Evolutionary conservation across 2,329 filamentous ascomycete genomes (phyloP).

Genomic region (Aspergillus caelatus): DNA sequence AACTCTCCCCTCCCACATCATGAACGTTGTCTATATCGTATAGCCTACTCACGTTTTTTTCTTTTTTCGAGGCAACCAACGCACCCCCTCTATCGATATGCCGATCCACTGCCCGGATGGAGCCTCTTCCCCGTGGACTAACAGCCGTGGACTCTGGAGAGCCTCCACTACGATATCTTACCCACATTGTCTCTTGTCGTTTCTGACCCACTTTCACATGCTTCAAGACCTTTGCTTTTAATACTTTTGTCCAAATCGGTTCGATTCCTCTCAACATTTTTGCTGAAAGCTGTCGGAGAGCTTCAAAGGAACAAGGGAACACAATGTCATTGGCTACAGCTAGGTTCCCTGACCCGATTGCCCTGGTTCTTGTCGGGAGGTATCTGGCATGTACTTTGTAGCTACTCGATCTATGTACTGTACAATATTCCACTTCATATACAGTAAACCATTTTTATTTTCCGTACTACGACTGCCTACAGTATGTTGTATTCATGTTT

Average conservation of each 20-base stretch:
- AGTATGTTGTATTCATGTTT: background rate
- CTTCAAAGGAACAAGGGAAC: background rate
- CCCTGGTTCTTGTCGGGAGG: background rate
- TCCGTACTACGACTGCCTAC: background rate
- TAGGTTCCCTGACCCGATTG: background rate
- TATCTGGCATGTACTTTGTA: no score
- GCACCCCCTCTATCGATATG: background rate
- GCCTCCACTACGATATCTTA: background rate
- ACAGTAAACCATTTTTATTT: no score
- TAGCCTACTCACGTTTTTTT: background rate
- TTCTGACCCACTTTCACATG: conserved; percentile 5
- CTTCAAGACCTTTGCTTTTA: background rate
- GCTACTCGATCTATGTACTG: no score
- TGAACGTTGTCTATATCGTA: background rate
- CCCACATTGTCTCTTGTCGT: background rate
- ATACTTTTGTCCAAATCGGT: conserved; percentile 1
- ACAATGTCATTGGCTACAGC: background rate
- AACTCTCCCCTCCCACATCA: background rate
- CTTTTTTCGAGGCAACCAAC: background rate
- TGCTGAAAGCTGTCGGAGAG: background rate
- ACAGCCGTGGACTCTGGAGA: background rate
- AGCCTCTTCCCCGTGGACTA: conserved; percentile 1
- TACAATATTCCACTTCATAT: no score
- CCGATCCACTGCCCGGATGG: background rate
- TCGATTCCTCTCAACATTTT: conserved; percentile 4